Conservation (phyloP, 2,329 filamentous ascomycete species). For the Paraconiothyrium brasiliense region DNA sequence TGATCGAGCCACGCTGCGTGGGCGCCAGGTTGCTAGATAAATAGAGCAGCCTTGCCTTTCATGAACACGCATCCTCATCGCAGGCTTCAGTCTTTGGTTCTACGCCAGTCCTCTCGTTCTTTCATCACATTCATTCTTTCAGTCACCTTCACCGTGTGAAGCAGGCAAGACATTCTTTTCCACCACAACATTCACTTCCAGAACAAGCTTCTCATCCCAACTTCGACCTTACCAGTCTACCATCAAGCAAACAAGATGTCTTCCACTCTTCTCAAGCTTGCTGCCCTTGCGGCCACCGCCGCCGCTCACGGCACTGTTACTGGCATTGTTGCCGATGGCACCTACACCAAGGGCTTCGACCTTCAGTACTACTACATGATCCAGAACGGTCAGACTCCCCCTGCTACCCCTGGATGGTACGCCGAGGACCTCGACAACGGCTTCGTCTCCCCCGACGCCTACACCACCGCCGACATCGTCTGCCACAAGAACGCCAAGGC, state of each 20-base stretch:
- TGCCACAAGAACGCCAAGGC: conserved; percentile 68
- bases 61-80: conserved; percentile 27
- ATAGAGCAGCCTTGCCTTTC: conserved; percentile 27
- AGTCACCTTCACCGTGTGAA: conserved; percentile 45
- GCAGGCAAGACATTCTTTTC: conserved; percentile 45
- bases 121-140: conserved; percentile 36
- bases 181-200: conserved; percentile 34
- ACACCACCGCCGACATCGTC: conserved; percentile 58
- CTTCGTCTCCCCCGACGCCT: conserved; percentile 43
- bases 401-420: conserved; percentile 57
- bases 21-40: conserved; percentile 25
- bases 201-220: conserved; percentile 19
- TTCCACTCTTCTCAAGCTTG: conserved; percentile 38
- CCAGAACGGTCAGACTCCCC: conserved; percentile 34
- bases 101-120: conserved; percentile 41
- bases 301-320: conserved; percentile 58
- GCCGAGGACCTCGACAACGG: conserved; percentile 50
- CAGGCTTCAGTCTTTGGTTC: conserved; percentile 35
- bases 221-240: conserved; percentile 19
- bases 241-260: conserved; percentile 37
- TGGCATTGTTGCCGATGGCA: conserved; percentile 59
- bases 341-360: conserved; percentile 56
- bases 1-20: conserved; percentile 13
- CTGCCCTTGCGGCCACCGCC: conserved; percentile 51
- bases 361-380: conserved; percentile 52